A percentile compares a stretch with the other conserved stretches of the same genome.
Evolutionary conservation across 306 rosid species (phyloP).

Genomic region (Cicer cuneatum): DNA sequence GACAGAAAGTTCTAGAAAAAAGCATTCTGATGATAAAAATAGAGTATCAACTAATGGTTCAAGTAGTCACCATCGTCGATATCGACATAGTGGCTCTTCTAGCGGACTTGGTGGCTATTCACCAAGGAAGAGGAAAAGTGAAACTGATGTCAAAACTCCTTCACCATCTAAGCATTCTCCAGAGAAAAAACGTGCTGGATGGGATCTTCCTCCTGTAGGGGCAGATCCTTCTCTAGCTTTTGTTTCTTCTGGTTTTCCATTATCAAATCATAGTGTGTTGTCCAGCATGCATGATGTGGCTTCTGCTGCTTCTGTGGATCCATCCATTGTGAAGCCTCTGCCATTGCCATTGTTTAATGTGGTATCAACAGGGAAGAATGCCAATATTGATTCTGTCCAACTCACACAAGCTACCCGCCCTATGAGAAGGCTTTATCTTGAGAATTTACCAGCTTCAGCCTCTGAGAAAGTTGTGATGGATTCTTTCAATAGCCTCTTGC

Average conservation of each 20-base stretch:
- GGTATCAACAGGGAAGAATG: slow-evolving; percentile 57
- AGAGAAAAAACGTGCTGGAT: slow-evolving; percentile 80
- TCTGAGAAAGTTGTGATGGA: slow-evolving; percentile 82
- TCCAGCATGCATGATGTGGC: slow-evolving; percentile 57
- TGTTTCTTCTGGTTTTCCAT: slow-evolving; percentile 59
- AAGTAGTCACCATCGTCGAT: slow-evolving; percentile 64
- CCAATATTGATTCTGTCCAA: slow-evolving; percentile 72
- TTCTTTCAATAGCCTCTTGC: slow-evolving; percentile 71
- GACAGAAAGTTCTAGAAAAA: slow-evolving; percentile 63
- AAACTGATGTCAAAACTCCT: slow-evolving; percentile 80
- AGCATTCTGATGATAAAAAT: slow-evolving; percentile 61
- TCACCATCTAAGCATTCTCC: slow-evolving; percentile 69
- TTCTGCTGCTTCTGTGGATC: slow-evolving; percentile 53
- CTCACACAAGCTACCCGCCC: slow-evolving; percentile 95
- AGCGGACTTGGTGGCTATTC: slow-evolving; percentile 99
- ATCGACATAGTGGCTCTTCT: slow-evolving; percentile 57
- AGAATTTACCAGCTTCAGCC: slow-evolving; percentile 77
- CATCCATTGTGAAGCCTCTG: slow-evolving; percentile 50
- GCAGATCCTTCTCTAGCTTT: slow-evolving; percentile 57
- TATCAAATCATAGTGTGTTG: slow-evolving; percentile 52
- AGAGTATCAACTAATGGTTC: slow-evolving; percentile 70
- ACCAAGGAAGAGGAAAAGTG: slow-evolving; percentile 89
- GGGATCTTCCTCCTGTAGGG: slow-evolving; percentile 74
- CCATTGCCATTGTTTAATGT: slow-evolving; percentile 47
- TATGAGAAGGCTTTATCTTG: slow-evolving; percentile 91